A percentile compares a stretch with the other conserved stretches of the same genome.
phyloP scores from a whole-genome alignment of 805 yeast genomes.

The Candida parachauliodes region DNA sequence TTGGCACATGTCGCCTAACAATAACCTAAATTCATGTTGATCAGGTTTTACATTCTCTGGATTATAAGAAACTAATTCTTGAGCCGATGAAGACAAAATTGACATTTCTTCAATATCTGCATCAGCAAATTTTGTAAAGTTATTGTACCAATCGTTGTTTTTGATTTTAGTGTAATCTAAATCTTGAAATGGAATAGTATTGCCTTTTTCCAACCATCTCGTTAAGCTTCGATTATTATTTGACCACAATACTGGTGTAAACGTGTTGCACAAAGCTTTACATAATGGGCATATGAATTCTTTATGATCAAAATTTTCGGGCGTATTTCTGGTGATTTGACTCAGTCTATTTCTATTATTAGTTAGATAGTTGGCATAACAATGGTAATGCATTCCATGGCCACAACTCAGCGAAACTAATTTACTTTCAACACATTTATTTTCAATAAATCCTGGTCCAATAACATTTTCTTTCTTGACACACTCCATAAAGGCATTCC shows the following conservation, averaged over 20 bases:
- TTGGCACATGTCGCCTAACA: constrained; percentile 34
- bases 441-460: constrained; percentile 70
- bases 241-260: constrained; percentile 71
- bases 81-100: constrained; percentile 22
- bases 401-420: constrained; percentile 76
- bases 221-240: constrained; percentile 37
- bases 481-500: constrained; percentile 35
- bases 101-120: constrained; percentile 22
- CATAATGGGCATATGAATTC: constrained; percentile 91
- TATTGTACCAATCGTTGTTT: constrained; percentile 22
- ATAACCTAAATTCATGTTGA: constrained; percentile 24
- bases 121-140: constrained; percentile 18
- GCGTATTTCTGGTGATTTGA: constrained; percentile 78
- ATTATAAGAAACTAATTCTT: constrained; percentile 22
- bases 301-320: constrained; percentile 65
- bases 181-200: constrained; percentile 13
- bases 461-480: constrained; percentile 40
- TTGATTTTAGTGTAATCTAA: constrained; percentile 13
- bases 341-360: constrained; percentile 54
- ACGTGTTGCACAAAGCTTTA: constrained; percentile 78
- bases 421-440: constrained; percentile 35
- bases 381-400: constrained; percentile 85
- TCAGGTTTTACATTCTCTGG: not conserved
- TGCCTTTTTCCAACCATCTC: constrained; percentile 16
- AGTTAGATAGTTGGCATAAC: constrained; percentile 62